Base-by-base conservation (phyloP, 139 green algal species). In the Desmodesmus armatus region DNA sequence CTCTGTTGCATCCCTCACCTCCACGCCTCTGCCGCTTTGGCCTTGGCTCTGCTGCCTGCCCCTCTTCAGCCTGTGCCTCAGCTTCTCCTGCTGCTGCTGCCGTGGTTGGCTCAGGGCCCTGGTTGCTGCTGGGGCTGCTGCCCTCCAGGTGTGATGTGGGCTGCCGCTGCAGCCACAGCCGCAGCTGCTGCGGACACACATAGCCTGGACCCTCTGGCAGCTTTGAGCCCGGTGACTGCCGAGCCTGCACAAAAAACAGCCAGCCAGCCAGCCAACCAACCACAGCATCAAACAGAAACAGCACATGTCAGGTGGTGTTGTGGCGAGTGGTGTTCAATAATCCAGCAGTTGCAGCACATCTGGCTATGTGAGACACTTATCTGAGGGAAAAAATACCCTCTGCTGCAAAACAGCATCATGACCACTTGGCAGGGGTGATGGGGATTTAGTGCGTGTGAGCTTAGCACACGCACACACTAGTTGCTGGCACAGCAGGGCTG, bases 81-180 rank as follows among this genome's bases (percentile, higher is more conserved):
- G 72, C 72, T 23, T 44, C 41, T 15, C 9, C 43, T 37, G 73
- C 73, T 37, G 31, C 73, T 69, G 60, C n/a, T 40, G 60, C n/a
- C 19, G 27, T 9, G 31, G 58, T n/a, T 67, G 58, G 5, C n/a
- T n/a, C n/a, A 53, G 11, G 3, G 3, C 29, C 23, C 11, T 40
- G 43, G 35, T 47, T 33, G 37, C 76, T 72, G 76, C 53, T 82
- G 71, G n/a, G n/a, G 21, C 27, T 62, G 37, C 19, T 55, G 55
- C 37, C n/a, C n/a, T 21, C 76, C 41, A 13, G 33, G 23, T 29
- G 3, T 19, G 51, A 0, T 63, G 76, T 21, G 17, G n/a, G 76
- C 55, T 82, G 55, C 55, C 72, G 55, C 55, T 71, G 53, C 76
- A 82, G 55, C 76, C 76, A 82, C 39, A 44, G 25, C 4, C 76